Percentiles rank a stretch among this genome's conserved stretches.
phyloP scores from a whole-genome alignment of 768 basidiomycete genomes.

The Lactarius quietus region DNA sequence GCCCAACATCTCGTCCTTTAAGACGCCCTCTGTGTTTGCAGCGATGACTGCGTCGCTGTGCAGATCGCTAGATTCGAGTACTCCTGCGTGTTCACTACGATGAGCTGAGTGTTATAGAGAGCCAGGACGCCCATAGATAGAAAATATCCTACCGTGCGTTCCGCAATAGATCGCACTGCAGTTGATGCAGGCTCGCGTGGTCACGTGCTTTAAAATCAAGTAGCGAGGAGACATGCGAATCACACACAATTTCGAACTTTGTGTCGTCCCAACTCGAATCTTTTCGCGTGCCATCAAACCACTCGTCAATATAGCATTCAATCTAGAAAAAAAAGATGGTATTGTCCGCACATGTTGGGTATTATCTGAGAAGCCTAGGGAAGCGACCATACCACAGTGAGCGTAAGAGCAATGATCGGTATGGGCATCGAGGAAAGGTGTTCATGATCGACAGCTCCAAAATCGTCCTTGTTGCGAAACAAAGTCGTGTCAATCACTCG shows the following conservation, averaged over 20 bases:
- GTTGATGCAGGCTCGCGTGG: background rate
- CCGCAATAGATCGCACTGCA: conserved; percentile 2
- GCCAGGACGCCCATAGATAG: background rate
- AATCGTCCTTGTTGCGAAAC: conserved; percentile 9
- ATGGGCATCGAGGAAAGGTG: conserved; percentile 1
- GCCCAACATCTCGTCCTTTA: no score
- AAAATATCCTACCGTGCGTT: background rate
- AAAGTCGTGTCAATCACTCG: background rate
- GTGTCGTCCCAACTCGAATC: background rate
- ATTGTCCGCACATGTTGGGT: background rate
- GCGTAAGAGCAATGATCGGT: background rate
- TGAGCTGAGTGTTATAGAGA: no score
- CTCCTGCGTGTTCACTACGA: no score
- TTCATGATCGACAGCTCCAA: background rate
- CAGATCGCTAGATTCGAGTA: no score
- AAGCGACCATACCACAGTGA: conserved; percentile 2
- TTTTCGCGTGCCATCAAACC: conserved; percentile 1
- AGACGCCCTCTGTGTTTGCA: no score
- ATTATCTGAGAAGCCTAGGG: background rate
- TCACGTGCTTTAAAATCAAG: background rate
- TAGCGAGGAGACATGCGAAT: background rate
- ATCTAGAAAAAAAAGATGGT: background rate
- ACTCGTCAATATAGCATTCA: background rate
- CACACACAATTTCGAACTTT: background rate
- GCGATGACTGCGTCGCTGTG: no score